Percentiles rank a stretch among this genome's conserved stretches.
phyloP scores from a whole-genome alignment of 306 rosid species.

The Pachyrhizus erosus region DNA sequence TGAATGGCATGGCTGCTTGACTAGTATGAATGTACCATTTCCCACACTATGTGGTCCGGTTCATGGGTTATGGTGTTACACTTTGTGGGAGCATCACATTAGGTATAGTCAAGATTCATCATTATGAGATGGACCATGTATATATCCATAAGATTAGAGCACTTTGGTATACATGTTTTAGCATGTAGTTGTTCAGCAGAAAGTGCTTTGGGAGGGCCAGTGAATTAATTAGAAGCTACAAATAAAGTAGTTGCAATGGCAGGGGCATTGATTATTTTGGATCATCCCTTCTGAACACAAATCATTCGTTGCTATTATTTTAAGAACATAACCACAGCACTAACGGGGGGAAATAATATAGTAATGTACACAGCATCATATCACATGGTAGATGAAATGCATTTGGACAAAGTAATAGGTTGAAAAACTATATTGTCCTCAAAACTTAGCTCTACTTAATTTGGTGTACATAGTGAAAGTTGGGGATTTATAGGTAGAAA shows the following conservation, averaged over 20 bases:
- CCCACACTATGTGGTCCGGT: neutral
- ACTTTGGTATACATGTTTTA: neutral
- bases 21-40: neutral
- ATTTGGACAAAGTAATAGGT: conserved; percentile 20
- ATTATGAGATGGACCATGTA: neutral
- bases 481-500: neutral
- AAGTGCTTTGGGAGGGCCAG: neutral
- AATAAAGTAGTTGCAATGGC: neutral
- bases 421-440: neutral
- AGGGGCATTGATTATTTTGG: neutral
- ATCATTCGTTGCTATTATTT: conserved; percentile 9
- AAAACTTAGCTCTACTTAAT: neutral
- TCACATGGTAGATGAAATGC: conserved; percentile 26
- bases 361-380: neutral
- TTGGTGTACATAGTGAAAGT: neutral
- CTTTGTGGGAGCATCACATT: neutral
- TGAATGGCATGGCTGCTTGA: neutral
- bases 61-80: conserved; percentile 4
- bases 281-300: neutral
- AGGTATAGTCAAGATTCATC: neutral
- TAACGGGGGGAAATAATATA: neutral
- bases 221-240: conserved; percentile 18
- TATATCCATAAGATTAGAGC: neutral
- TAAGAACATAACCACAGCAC: conserved; percentile 14
- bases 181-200: neutral